Conservation (phyloP, 805 yeast species). For the Kodamaea sagamina region DNA sequence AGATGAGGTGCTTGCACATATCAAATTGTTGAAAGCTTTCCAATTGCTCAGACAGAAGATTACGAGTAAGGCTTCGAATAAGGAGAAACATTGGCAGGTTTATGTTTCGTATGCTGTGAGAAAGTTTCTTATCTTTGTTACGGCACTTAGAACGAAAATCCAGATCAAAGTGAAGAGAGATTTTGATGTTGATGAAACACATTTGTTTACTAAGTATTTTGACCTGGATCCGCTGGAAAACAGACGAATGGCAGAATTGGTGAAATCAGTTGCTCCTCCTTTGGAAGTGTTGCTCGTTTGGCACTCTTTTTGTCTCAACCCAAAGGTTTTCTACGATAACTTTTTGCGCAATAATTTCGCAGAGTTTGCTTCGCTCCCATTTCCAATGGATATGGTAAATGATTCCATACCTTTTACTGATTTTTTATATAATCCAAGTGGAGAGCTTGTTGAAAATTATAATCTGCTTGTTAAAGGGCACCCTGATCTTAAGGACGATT, state of each 20-base stretch:
- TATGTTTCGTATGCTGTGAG: slow-evolving; percentile 25
- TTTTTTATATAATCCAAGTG: slow-evolving; percentile 16
- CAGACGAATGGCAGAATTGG: not conserved
- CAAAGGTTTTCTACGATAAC: slow-evolving; percentile 19
- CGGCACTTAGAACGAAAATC: slow-evolving; percentile 15
- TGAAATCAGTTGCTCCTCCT: slow-evolving; percentile 20
- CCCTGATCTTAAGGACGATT: no score
- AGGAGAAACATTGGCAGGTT: slow-evolving; percentile 22
- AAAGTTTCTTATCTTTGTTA: slow-evolving; percentile 22
- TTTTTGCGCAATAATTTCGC: slow-evolving; percentile 18
- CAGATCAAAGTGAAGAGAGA: not conserved
- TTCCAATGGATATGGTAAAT: slow-evolving; percentile 19
- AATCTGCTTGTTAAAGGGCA: slow-evolving; percentile 7
- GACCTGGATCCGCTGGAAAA: no score
- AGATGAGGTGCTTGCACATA: slow-evolving; percentile 22
- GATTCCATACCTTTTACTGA: slow-evolving; percentile 14
- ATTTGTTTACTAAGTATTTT: not conserved
- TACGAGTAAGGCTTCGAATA: not conserved
- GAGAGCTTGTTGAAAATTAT: slow-evolving; percentile 4
- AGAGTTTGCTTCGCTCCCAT: slow-evolving; percentile 19
- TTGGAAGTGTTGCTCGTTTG: slow-evolving; percentile 27
- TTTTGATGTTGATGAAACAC: not conserved
- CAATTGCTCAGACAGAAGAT: slow-evolving; percentile 16
- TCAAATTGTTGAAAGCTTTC: slow-evolving; percentile 26
- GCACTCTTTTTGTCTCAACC: slow-evolving; percentile 26